Base-by-base conservation (phyloP, 2,329 filamentous ascomycete genomes). In the Intubia oerlemansii region DNA sequence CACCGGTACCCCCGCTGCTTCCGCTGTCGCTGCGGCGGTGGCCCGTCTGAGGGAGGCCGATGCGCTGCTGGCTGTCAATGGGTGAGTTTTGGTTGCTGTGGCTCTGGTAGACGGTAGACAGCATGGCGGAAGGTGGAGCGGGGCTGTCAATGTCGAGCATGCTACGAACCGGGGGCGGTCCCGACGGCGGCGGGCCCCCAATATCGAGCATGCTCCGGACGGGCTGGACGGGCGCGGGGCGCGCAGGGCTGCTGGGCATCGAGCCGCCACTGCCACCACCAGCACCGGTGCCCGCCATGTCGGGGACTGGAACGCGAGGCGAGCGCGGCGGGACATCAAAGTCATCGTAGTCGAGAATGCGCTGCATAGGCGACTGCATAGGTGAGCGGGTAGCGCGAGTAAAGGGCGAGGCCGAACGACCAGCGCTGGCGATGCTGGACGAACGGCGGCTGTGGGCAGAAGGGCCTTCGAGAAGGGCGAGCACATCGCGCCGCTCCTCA, bases 401-500 rank as follows among this genome's bases (percentile, higher is more conserved):
- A 49, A 61, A 59, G 34, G 66, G 59, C 36, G 71, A 64, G 24
- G 56, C 51, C 24, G 60, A 59, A 38, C 60, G 53, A 24, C 34
- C 49, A 25, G 39, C 47, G 36, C 42, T 36, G 32, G 50, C 42
- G 20, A 41, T 42, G 35, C 43, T 36, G 31, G 44, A 37, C 22
- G 40, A 32, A 3, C 32, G 34, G 5, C 25, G 21, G 10, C 7
- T 17, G 42, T 44, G 29, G 41, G 41, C 36, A 39, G 41, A 23
- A 30, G 19, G 19, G 25, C 59, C 61, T 46, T 76, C 70, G 24
- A 81, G 56, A 35, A 80, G 54, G 27, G 68, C 69, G 38, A 81
- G 56, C 22, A 82, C 70, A 50, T 80, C 75, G 36, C 61, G 59
- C 36, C 75, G 65, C 56, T 85, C 78, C 54, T 81, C 72, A 44